Evolutionary conservation across 2,329 filamentous ascomycete genomes (phyloP), one percentile per base, ranked within the genome.

Genomic region (Curvularia sp.): DNA sequence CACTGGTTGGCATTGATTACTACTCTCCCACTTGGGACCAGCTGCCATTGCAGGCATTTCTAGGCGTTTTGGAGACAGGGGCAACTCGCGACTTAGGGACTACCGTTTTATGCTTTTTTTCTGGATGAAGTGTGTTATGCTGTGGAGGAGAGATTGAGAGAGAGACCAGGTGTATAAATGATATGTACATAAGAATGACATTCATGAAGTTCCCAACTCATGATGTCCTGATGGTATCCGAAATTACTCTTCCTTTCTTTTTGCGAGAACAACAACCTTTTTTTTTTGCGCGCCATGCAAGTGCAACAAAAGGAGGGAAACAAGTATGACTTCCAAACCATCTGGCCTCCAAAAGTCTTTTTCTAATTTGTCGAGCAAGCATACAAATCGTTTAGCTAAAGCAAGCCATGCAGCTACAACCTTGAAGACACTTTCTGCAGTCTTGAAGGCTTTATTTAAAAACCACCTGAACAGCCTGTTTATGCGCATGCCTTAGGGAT

Each of bases 31-130:
- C 34, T 55, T 55, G 53, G 25, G 28, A 6, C 41, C 53, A 42
- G 34, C 19, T 34, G 41, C 47, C 47, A 45, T 28, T 30, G 34
- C 41, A 39, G 61, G 69, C 70, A 73, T 72, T 72, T 71, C 19
- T 56, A 64, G 70, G 70, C 70, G 70, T 73, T 72, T 34, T 45
- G 43, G 64, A 27, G 18, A 50, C 23, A 28, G 27, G 10, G 27
- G 49, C 41, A 34, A 32, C 23, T 51, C 25, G 55, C 43, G 45
- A 53, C 50, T 43, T 39, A 57, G 45, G 43, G 47, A 48, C 25
- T 60, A 46, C 46, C 53, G 36, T 46, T 34, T 56, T 47, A 49
- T 50, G 23, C 52, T 53, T 53, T 42, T 38, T 36, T 36, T 36
- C 10, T 25, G 49, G 49, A 39, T 39, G 46, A 54, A 55, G 56